Percentiles rank a stretch among this genome's conserved stretches.
Evolutionary conservation across 148 eudicot genomes (phyloP).

Genomic region (Pouteria glomerata): DNA sequence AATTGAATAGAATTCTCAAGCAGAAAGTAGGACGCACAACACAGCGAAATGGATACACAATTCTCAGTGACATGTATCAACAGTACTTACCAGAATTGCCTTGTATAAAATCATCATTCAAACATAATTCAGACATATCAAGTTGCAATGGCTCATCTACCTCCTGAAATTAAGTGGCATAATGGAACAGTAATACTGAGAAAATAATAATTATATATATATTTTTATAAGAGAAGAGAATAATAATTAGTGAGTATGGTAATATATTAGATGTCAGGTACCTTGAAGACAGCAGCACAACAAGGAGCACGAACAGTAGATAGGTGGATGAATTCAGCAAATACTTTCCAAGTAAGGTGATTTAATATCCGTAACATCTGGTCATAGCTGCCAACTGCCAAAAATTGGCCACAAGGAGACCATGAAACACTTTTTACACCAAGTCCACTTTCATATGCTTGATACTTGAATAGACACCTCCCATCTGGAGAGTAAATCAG

Average conservation of each 20-base stretch:
- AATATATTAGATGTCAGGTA: conserved; percentile 18
- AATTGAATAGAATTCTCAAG: background rate
- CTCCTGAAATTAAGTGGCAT: conserved; percentile 41
- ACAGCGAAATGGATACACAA: background rate
- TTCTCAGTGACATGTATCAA: background rate
- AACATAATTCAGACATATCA: conserved; percentile 72
- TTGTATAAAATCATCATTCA: conserved; percentile 46
- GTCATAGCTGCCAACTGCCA: conserved; percentile 95
- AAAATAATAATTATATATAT: background rate
- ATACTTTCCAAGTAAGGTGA: conserved; percentile 95
- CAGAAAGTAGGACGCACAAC: background rate
- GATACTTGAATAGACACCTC: conserved; percentile 83
- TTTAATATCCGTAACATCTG: conserved; percentile 84
- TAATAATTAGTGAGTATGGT: background rate
- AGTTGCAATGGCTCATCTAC: conserved; percentile 85
- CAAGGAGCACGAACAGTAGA: conserved; percentile 85
- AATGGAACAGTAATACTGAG: no score
- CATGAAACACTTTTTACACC: conserved; percentile 94
- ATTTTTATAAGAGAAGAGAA: no score
- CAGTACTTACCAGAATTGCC: conserved; percentile 45
- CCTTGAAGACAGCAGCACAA: conserved; percentile 88
- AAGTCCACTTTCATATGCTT: conserved; percentile 96
- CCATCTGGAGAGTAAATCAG: conserved; percentile 94
- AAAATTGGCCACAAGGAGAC: conserved; percentile 96
- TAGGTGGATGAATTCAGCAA: conserved; percentile 85